Conservation (phyloP, 1,139 yeast genomes). For the Protomyces lactucae-debilis region DNA sequence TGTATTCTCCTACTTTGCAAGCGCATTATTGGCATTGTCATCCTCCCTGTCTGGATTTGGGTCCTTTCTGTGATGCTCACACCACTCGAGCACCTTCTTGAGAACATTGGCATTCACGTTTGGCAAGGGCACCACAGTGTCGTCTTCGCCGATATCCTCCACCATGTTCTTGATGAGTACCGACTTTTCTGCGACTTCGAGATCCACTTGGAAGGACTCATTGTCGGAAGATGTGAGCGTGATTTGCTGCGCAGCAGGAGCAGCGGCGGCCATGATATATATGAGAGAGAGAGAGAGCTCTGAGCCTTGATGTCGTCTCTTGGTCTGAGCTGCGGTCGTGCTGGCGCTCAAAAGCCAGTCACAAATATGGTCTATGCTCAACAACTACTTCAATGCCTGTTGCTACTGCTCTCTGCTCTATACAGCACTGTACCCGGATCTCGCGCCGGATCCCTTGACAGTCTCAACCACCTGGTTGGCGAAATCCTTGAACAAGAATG, state of each 20-base stretch:
- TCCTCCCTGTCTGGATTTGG: conserved; percentile 28
- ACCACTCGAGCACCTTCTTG: conserved; percentile 92
- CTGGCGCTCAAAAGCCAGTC: too few relatives aligned
- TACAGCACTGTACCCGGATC: conserved; percentile 19
- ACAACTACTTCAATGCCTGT: too few relatives aligned
- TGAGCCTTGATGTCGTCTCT: too few relatives aligned
- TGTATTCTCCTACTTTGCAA: not conserved
- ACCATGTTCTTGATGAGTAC: conserved; percentile 85
- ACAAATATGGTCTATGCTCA: too few relatives aligned
- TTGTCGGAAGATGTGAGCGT: conserved; percentile 44
- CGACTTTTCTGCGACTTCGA: conserved; percentile 85
- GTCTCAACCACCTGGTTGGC: conserved; percentile 24
- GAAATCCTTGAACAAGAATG: conserved; percentile 23
- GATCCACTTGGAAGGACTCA: conserved; percentile 46
- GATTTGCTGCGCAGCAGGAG: conserved; percentile 32
- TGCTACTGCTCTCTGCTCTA: not conserved
- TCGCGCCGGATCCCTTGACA: conserved; percentile 13
- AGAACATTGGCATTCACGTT: conserved; percentile 56
- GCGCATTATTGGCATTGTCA: not conserved
- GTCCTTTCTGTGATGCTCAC: conserved; percentile 90
- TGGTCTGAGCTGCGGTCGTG: too few relatives aligned
- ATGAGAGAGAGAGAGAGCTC: not conserved
- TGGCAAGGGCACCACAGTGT: conserved; percentile 70
- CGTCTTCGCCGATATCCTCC: conserved; percentile 69
- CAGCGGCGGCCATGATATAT: not conserved